Conservation (phyloP, 2,329 filamentous ascomycete species). For the Talaromyces rugulosus region DNA sequence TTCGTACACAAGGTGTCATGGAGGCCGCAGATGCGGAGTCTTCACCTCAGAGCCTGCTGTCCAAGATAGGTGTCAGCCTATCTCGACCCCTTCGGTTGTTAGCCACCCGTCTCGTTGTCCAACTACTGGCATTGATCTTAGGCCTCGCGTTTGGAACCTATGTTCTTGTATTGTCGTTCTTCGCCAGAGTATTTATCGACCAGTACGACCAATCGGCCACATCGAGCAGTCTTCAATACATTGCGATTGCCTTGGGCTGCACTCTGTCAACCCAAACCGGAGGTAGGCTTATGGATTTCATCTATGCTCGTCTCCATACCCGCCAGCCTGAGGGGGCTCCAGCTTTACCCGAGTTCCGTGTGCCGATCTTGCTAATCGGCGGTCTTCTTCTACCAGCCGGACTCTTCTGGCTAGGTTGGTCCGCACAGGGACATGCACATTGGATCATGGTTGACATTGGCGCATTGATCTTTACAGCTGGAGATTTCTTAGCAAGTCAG, state of each 20-base stretch:
- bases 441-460: constrained; percentile 62
- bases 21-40: neutral
- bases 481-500: constrained; percentile 34
- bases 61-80: constrained; percentile 2
- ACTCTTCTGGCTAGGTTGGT: constrained; percentile 58
- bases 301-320: constrained; percentile 4
- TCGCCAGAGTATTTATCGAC: constrained; percentile 8
- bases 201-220: constrained; percentile 10
- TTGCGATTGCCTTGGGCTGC: constrained; percentile 8
- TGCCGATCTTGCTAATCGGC: constrained; percentile 54
- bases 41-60: neutral
- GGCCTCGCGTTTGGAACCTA: constrained; percentile 9
- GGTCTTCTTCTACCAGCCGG: constrained; percentile 51
- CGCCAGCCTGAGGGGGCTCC: constrained; percentile 2
- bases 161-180: constrained; percentile 9
- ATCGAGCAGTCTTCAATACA: constrained; percentile 11
- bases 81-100: constrained; percentile 1
- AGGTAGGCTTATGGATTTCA: constrained; percentile 5
- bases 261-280: constrained; percentile 6
- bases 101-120: constrained; percentile 3
- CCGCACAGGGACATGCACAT: constrained; percentile 48
- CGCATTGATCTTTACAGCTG: constrained; percentile 52
- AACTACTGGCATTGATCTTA: constrained; percentile 1
- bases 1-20: constrained; percentile 21
- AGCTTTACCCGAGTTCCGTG: constrained; percentile 43